Evolutionary conservation across 1,284 basidiomycete genomes (phyloP).

Genomic region (Boletus holoroseus): DNA sequence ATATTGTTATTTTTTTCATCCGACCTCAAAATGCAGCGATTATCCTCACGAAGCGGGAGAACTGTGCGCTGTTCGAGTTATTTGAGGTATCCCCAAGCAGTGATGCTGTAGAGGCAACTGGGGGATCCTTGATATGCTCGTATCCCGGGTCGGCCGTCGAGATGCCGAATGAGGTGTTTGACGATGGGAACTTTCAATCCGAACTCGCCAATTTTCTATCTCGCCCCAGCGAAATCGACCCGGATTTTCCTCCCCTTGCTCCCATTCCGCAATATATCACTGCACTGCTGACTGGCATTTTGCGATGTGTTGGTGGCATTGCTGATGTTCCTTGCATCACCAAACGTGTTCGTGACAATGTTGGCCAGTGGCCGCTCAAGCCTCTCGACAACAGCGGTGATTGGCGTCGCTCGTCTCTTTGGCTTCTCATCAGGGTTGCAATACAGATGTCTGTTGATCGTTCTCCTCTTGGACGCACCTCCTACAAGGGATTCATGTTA

Average conservation of each 20-base stretch:
- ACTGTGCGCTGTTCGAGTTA: conserved; percentile 30
- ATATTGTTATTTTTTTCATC: conserved; percentile 22
- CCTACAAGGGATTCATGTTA: too few species aligned
- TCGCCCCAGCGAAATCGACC: too few species aligned
- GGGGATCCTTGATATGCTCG: conserved; percentile 26
- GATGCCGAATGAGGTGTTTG: conserved; percentile 15
- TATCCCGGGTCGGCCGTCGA: conserved; percentile 34
- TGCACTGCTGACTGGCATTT: conserved; percentile 33
- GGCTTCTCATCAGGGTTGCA: conserved; percentile 35
- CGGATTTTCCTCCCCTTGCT: not conserved
- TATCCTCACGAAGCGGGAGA: conserved; percentile 26
- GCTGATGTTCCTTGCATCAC: conserved; percentile 13
- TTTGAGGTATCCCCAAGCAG: conserved; percentile 31
- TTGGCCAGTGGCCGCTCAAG: too few species aligned
- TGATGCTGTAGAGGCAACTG: conserved; percentile 12
- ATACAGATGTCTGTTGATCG: conserved; percentile 39
- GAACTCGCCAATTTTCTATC: conserved; percentile 15
- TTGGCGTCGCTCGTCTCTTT: conserved; percentile 37
- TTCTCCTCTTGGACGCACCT: conserved; percentile 4
- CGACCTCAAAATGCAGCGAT: conserved; percentile 34
- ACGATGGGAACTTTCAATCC: conserved; percentile 15
- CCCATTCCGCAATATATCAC: conserved; percentile 32
- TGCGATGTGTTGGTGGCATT: conserved; percentile 23
- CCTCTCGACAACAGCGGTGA: too few species aligned
- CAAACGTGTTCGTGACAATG: conserved; percentile 31